Base-by-base conservation (phyloP, 2,329 filamentous ascomycete genomes). In the Boeremia exigua region DNA sequence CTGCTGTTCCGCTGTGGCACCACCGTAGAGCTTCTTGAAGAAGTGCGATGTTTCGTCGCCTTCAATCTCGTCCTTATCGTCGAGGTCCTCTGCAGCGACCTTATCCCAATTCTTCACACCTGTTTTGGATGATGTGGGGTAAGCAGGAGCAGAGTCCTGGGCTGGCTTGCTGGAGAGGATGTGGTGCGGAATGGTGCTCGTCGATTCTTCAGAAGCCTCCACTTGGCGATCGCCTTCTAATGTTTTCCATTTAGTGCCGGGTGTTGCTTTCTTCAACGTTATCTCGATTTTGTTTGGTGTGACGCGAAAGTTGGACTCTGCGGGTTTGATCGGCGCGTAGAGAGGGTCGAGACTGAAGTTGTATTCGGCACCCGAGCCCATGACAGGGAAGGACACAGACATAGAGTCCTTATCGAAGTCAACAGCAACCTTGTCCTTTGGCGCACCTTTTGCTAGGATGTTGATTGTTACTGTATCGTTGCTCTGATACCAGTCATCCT, bases 21-120 rank as follows among this genome's bases (percentile, higher is more conserved):
- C 82, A 60, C 89, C 86, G 78, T 94, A 98, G 1, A 99, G 81
- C 69, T 89, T 88, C 81, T 96, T 95, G 82, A 99, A 99, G 78
- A 97, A 98, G 10, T 76, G 72, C 66, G 96, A 89, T 8, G 92
- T 86, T 27, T 89, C 85, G 56, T 88, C 86, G 1, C 82, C 83
- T 19, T 77, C 58, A 6, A 80, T 79, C 27, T 80, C 77, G n/a
- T 84, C 82, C 11, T 83, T 86, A 1, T 86, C 82, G 28, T 78
- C 76, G 9, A 71, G 66, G 1, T 84, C 82, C 0, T 80, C 80
- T 1, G 78, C 75, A 7, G 82, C 86, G 2, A 97, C 71, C 59
- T 87, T 90, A 72, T 99, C 95, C 95, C 95, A 99, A 77, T 99
- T 85, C 77, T 96, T 96, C 3, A 90, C 86, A 0, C 93, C 94